A percentile compares a stretch with the other conserved stretches of the same genome.
Conservation (phyloP, 2,329 filamentous ascomycete genomes). For the Aspergillus fijiensis region DNA sequence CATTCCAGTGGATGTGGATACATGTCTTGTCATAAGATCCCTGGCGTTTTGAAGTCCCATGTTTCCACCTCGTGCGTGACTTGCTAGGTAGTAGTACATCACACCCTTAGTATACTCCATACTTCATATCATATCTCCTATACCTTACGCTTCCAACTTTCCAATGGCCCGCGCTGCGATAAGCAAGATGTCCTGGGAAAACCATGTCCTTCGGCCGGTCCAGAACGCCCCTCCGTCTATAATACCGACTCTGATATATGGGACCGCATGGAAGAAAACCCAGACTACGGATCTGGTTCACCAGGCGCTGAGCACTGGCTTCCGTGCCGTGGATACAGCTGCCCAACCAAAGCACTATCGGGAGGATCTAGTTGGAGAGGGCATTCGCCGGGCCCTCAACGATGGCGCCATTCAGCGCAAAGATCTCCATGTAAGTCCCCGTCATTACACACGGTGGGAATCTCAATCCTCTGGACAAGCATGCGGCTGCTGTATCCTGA, state of each 20-base stretch:
- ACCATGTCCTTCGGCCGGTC: constrained; percentile 28
- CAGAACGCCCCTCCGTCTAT: constrained; percentile 24
- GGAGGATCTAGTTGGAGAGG: constrained; percentile 68
- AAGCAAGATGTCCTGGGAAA: constrained; percentile 34
- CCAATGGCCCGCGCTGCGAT: constrained; percentile 25
- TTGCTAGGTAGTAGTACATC: too few species aligned
- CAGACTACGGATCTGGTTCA: constrained; percentile 66
- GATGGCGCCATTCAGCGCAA: constrained; percentile 59
- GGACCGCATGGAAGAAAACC: constrained; percentile 83
- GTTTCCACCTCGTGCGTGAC: not conserved
- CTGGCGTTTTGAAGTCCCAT: not conserved
- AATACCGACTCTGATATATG: constrained; percentile 63
- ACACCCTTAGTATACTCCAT: too few species aligned
- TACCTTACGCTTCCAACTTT: not conserved
- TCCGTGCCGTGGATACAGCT: constrained; percentile 73
- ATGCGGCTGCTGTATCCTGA: not conserved
- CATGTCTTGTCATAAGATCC: not conserved
- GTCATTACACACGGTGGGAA: not conserved
- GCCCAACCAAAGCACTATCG: constrained; percentile 77
- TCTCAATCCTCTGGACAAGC: not conserved
- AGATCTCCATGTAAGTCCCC: constrained; percentile 60
- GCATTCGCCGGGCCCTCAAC: constrained; percentile 60
- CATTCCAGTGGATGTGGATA: not conserved
- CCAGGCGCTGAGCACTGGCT: constrained; percentile 66
- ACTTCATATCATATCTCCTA: not conserved